Conservation (phyloP, 352 stramenopile species). For the Pseudoperonospora humuli region DNA sequence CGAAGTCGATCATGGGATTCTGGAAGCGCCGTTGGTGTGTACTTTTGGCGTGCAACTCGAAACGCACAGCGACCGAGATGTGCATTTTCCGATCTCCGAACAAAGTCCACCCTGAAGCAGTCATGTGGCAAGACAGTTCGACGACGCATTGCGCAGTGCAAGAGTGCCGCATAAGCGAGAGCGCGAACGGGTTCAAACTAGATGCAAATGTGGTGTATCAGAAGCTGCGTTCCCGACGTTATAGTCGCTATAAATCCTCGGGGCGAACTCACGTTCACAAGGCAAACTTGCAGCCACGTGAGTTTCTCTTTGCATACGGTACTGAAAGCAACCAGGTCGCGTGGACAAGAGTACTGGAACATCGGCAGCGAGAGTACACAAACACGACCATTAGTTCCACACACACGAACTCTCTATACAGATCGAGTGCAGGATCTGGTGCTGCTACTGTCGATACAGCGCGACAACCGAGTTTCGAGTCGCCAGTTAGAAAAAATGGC, state of each 20-base stretch:
- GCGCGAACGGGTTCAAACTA: slow-evolving; percentile 38
- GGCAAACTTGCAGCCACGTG: slow-evolving; percentile 11
- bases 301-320: slow-evolving; percentile 40
- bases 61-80: slow-evolving; percentile 39
- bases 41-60: slow-evolving; percentile 39
- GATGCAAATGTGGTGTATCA: slow-evolving; percentile 35
- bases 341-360: slow-evolving; percentile 34
- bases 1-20: slow-evolving; percentile 27
- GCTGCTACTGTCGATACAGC: slow-evolving; percentile 3
- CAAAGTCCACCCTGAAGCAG: slow-evolving; percentile 29
- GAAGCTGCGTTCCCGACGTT: slow-evolving; percentile 15
- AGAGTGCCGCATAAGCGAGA: slow-evolving; percentile 10
- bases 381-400: slow-evolving; percentile 9
- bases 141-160: slow-evolving; percentile 13
- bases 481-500: background rate
- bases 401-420: slow-evolving; percentile 4
- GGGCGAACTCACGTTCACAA: slow-evolving; percentile 23
- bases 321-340: slow-evolving; percentile 18
- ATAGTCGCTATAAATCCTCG: slow-evolving; percentile 28
- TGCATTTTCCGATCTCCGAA: slow-evolving; percentile 38
- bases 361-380: slow-evolving; percentile 7
- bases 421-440: slow-evolving; percentile 4
- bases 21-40: slow-evolving; percentile 66
- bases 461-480: background rate
- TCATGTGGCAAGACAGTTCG: slow-evolving; percentile 35